Evolutionary conservation across 2,329 filamentous ascomycete species (phyloP).

Genomic region (Parastagonospora nodorum): DNA sequence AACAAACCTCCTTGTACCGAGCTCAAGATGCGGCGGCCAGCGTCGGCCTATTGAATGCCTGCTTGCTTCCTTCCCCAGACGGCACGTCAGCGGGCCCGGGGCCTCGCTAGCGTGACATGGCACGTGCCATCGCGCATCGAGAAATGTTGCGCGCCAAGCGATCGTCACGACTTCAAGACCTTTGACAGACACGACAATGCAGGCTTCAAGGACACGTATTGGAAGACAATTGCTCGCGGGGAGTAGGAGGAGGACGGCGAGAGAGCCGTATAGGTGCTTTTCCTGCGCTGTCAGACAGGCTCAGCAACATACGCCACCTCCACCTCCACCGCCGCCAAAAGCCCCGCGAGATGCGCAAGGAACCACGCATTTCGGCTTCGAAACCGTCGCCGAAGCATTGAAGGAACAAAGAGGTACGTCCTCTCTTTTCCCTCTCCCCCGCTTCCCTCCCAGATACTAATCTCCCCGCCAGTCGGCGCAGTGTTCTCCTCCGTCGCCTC

Average conservation of each 20-base stretch:
- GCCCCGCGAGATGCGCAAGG: conserved; percentile 51
- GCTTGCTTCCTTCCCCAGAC: conserved; percentile 7
- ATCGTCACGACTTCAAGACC: conserved; percentile 11
- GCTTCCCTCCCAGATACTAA: no score
- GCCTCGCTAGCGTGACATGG: conserved; percentile 11
- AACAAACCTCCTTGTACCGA: conserved; percentile 15
- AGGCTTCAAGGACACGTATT: conserved; percentile 30
- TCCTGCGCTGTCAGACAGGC: conserved; percentile 53
- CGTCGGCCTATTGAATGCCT: conserved; percentile 29
- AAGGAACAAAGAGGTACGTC: conserved; percentile 69
- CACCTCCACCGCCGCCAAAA: conserved; percentile 33
- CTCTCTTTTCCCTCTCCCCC: neutral
- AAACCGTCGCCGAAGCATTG: conserved; percentile 79
- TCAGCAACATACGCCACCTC: conserved; percentile 46
- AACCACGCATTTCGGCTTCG: conserved; percentile 89
- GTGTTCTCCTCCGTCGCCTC: conserved; percentile 96
- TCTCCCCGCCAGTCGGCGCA: conserved; percentile 64
- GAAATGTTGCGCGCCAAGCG: conserved; percentile 38
- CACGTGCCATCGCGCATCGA: conserved; percentile 36
- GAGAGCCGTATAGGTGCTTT: conserved; percentile 54
- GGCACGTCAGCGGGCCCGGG: conserved; percentile 4
- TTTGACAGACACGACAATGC: conserved; percentile 27
- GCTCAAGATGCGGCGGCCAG: conserved; percentile 33
- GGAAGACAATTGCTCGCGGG: conserved; percentile 39
- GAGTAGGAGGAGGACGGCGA: conserved; percentile 12